phyloP scores from a whole-genome alignment of 2,329 filamentous ascomycete genomes.

The Aspergillus costaricaensis region DNA sequence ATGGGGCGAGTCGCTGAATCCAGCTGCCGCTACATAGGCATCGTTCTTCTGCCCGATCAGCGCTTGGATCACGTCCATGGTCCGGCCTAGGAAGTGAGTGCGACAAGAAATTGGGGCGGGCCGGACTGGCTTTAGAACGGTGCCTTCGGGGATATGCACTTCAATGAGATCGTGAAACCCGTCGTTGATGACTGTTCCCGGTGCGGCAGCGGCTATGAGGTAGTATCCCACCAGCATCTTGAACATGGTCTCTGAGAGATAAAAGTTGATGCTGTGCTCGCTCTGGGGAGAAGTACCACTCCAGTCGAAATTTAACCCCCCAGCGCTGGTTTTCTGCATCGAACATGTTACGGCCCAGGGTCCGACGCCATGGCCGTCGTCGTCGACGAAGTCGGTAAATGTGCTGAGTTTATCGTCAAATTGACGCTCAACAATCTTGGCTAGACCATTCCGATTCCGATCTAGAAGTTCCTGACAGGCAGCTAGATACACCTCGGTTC shows the following conservation, averaged over 20 bases:
- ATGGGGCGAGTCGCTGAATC: constrained; percentile 54
- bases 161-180: constrained; percentile 55
- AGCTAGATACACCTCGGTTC: constrained; percentile 48
- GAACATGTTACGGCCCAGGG: constrained; percentile 52
- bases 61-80: constrained; percentile 54
- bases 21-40: constrained; percentile 51
- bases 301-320: constrained; percentile 53
- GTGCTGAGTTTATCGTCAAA: constrained; percentile 46
- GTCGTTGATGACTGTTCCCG: constrained; percentile 53
- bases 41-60: constrained; percentile 52
- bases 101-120: constrained; percentile 52
- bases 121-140: constrained; percentile 49
- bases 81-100: constrained; percentile 51
- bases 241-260: constrained; percentile 53
- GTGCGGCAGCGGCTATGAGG: constrained; percentile 52
- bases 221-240: constrained; percentile 54
- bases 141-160: constrained; percentile 49
- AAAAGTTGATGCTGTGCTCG: constrained; percentile 52
- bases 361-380: constrained; percentile 50
- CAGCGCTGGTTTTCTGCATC: constrained; percentile 46
- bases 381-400: constrained; percentile 55
- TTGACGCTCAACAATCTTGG: constrained; percentile 50
- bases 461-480: constrained; percentile 48
- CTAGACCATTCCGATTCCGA: constrained; percentile 49
- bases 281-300: constrained; percentile 52